Conservation (phyloP, 2,329 filamentous ascomycete genomes). For the Colletotrichum cordylinicola region DNA sequence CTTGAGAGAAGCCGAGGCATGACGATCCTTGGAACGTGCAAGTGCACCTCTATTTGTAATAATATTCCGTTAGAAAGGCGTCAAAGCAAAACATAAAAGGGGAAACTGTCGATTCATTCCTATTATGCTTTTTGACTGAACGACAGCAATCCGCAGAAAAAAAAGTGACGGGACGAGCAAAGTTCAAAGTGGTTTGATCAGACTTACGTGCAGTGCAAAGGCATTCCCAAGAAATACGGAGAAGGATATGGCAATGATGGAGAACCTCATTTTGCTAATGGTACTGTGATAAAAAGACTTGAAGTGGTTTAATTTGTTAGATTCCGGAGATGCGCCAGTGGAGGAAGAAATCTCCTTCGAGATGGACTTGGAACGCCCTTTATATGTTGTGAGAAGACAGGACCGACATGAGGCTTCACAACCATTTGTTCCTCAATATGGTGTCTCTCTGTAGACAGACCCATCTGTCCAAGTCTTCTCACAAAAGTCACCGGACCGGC, state of each 20-base stretch:
- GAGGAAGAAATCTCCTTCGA: too few relatives aligned
- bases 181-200: too few relatives aligned
- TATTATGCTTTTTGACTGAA: accelerated
- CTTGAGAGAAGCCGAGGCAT: neutral
- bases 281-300: neutral
- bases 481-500: neutral
- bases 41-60: neutral
- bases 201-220: neutral
- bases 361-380: accelerated
- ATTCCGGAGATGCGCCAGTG: neutral
- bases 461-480: neutral
- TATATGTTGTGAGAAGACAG: neutral
- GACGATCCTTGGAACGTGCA: neutral
- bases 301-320: neutral
- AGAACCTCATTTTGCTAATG: neutral
- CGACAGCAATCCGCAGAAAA: neutral
- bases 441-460: neutral
- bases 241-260: neutral
- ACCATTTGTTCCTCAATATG: neutral
- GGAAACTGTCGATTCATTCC: neutral
- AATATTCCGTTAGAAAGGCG: neutral
- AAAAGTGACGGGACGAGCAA: neutral
- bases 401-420: neutral
- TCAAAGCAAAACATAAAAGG: neutral
- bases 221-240: neutral